These are phyloP conservation scores for Leccinellum luteum DNA, from an alignment of 768 basidiomycete genomes.

Conservation along the genomic window DNA sequence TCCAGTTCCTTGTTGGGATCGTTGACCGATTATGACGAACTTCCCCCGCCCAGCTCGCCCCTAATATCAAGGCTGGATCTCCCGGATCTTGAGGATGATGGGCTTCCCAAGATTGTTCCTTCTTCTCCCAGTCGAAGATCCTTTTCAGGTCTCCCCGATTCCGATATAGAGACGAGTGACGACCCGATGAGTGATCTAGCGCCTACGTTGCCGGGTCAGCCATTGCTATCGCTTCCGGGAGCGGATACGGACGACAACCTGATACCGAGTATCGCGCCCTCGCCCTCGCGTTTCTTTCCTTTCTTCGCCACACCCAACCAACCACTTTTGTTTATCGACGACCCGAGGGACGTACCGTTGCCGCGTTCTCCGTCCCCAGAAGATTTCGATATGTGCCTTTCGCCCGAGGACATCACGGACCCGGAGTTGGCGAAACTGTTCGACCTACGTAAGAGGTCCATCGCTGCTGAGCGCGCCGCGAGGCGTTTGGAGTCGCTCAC, in stretches of 20 bases:
- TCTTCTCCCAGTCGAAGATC: constrained; percentile 31
- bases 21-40: constrained; percentile 24
- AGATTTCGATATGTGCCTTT: constrained; percentile 37
- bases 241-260: constrained; percentile 43
- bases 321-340: constrained; percentile 43
- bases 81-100: constrained; percentile 33
- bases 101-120: constrained; percentile 17
- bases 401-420: constrained; percentile 31
- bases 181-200: constrained; percentile 16
- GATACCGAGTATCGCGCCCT: constrained; percentile 27
- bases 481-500: constrained; percentile 31
- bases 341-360: constrained; percentile 36
- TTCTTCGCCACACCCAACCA: constrained; percentile 14
- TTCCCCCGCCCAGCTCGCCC: constrained; percentile 29
- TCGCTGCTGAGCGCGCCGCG: constrained; percentile 33
- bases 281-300: constrained; percentile 13
- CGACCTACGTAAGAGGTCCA: constrained; percentile 39
- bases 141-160: constrained; percentile 29
- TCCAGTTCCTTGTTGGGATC: constrained; percentile 18
- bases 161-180: constrained; percentile 21
- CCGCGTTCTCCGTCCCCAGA: constrained; percentile 46
- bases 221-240: constrained; percentile 40
- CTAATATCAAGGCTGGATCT: constrained; percentile 30
- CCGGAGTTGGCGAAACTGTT: constrained; percentile 40
- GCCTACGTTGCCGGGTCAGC: constrained; percentile 18